Percentiles rank a stretch among this genome's conserved stretches.
These are phyloP conservation scores for Penicillium sp. DNA, from an alignment of 2,329 filamentous ascomycete genomes.

Conservation along the genomic window DNA sequence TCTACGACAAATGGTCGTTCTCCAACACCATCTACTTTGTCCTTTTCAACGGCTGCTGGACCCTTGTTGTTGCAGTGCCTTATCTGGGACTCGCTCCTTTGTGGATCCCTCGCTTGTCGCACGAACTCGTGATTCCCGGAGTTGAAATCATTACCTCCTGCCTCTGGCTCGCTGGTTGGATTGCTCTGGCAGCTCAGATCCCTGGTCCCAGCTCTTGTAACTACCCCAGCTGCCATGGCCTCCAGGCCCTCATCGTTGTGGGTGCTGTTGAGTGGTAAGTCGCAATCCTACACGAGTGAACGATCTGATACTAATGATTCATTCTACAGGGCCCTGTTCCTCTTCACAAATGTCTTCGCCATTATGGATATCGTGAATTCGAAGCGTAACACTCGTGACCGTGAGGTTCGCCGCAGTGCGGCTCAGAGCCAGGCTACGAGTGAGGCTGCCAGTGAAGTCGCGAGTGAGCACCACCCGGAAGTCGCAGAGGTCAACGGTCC, in stretches of 20 bases:
- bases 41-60: conserved; percentile 29
- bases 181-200: conserved; percentile 21
- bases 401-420: neutral
- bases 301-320: neutral
- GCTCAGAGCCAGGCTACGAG: neutral
- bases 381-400: conserved; percentile 12
- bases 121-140: conserved; percentile 21
- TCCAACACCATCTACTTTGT: conserved; percentile 23
- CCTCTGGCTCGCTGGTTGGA: conserved; percentile 25
- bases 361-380: conserved; percentile 22
- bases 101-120: conserved; percentile 22
- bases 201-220: conserved; percentile 16
- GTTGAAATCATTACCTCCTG: conserved; percentile 21
- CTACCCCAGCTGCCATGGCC: conserved; percentile 20
- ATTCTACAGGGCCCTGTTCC: conserved; percentile 20
- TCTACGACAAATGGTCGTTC: conserved; percentile 24
- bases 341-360: conserved; percentile 23
- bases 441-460: neutral
- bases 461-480: neutral
- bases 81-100: conserved; percentile 27
- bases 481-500: conserved; percentile 7
- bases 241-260: conserved; percentile 21
- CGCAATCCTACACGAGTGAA: neutral
- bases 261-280: conserved; percentile 24
- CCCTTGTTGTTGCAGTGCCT: conserved; percentile 20